A percentile compares a stretch with the other conserved stretches of the same genome.
These are phyloP conservation scores for Suaeda aralocaspica DNA, from an alignment of 148 eudicot species.

Conservation along the genomic window DNA sequence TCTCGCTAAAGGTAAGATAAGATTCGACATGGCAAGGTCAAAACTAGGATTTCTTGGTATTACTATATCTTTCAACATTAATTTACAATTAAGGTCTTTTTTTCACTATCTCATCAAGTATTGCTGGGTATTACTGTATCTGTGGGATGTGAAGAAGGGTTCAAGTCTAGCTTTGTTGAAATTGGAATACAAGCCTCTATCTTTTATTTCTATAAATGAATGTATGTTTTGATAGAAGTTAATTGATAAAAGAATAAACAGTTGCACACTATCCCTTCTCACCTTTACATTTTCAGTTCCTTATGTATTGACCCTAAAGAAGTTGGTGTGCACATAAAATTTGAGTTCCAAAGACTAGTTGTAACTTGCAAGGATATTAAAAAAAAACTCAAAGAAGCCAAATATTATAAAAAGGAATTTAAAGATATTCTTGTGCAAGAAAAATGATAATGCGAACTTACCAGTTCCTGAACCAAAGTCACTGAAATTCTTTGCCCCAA, in stretches of 20 bases:
- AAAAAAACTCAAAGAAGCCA: neutral
- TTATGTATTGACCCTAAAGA: neutral
- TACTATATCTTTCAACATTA: neutral
- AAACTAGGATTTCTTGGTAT: neutral
- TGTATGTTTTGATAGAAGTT: too few relatives aligned
- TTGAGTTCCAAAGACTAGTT: neutral
- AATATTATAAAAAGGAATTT: too few relatives aligned
- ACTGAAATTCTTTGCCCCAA: conserved; percentile 81
- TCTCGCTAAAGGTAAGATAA: neutral
- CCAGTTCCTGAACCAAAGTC: conserved; percentile 86
- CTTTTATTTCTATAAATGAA: neutral
- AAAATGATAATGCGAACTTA: conserved; percentile 26
- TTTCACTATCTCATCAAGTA: too few relatives aligned
- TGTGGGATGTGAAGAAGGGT: neutral
- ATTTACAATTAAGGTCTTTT: neutral
- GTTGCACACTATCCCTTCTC: neutral
- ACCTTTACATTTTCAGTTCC: neutral
- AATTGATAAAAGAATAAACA: neutral
- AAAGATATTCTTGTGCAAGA: too few relatives aligned
- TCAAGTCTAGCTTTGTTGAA: neutral
- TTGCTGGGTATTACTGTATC: too few relatives aligned
- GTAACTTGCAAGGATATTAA: neutral
- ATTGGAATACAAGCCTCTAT: too few relatives aligned
- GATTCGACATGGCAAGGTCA: neutral
- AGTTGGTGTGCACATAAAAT: neutral